Conservation (phyloP, 2,329 filamentous ascomycete species). For the Aspergillus viridinutans region DNA sequence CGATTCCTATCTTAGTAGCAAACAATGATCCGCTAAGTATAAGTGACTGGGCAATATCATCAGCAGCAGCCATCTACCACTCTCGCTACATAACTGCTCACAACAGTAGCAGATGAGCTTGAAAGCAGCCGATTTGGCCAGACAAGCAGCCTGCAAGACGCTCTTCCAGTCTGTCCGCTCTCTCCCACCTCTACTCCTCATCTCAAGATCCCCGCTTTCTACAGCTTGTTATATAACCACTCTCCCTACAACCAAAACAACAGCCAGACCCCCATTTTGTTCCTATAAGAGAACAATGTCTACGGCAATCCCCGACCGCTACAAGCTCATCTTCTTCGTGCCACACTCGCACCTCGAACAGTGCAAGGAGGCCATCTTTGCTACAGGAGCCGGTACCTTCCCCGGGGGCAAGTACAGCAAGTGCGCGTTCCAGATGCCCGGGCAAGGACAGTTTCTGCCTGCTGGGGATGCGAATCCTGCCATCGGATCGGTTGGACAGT, state of each 20-base stretch:
- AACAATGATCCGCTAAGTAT: neutral
- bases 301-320: slow-evolving; percentile 23
- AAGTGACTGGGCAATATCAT: neutral
- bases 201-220: neutral
- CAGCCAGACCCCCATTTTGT: neutral
- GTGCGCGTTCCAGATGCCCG: slow-evolving; percentile 37
- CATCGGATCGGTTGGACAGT: slow-evolving; percentile 35
- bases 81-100: neutral
- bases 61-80: neutral
- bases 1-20: neutral
- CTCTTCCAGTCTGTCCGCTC: neutral
- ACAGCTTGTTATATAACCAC: neutral
- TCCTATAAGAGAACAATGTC: slow-evolving; percentile 20
- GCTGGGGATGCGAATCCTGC: slow-evolving; percentile 36
- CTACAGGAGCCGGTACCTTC: slow-evolving; percentile 39
- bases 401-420: slow-evolving; percentile 40
- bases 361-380: slow-evolving; percentile 42
- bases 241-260: neutral
- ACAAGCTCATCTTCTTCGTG: slow-evolving; percentile 45
- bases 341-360: slow-evolving; percentile 35
- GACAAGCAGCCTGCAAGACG: neutral
- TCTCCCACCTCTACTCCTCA: neutral
- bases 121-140: neutral
- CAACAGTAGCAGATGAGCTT: neutral
- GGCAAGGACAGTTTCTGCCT: slow-evolving; percentile 42